These are phyloP conservation scores for Nakataea oryzae DNA, from an alignment of 2,329 filamentous ascomycete species.

Conservation along the genomic window DNA sequence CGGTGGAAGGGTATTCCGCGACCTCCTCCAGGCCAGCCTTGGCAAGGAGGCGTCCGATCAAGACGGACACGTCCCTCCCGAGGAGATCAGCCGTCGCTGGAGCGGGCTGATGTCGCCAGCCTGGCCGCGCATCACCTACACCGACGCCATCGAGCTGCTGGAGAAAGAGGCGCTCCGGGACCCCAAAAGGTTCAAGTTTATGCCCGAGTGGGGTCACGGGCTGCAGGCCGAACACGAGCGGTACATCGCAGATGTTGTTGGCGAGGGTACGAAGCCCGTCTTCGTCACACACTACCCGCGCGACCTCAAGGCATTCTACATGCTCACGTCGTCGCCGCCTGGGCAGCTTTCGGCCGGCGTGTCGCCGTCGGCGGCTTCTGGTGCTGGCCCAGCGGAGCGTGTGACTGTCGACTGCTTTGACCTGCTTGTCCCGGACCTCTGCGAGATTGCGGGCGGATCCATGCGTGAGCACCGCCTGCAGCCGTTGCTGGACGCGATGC, in stretches of 20 bases:
- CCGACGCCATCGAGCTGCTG: constrained; percentile 62
- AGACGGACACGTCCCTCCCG: constrained; percentile 30
- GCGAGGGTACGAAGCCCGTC: constrained; percentile 50
- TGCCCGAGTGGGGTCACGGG: constrained; percentile 58
- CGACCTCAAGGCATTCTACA: constrained; percentile 80
- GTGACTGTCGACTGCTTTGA: constrained; percentile 81
- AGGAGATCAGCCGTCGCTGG: constrained; percentile 61
- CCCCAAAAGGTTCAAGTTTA: constrained; percentile 50
- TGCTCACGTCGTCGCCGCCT: constrained; percentile 25
- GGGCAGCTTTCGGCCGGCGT: background rate
- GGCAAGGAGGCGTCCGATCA: constrained; percentile 31
- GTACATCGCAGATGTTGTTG: constrained; percentile 58
- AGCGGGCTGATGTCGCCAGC: constrained; percentile 43
- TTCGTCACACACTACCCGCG: constrained; percentile 94
- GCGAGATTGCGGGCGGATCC: constrained; percentile 80
- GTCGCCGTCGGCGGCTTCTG: background rate
- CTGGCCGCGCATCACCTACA: constrained; percentile 82
- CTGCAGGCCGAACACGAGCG: constrained; percentile 90
- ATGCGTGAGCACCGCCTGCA: constrained; percentile 74
- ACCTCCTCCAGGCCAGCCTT: constrained; percentile 27
- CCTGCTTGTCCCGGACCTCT: constrained; percentile 73
- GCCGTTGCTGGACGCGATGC: constrained; percentile 61
- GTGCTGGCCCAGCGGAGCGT: background rate
- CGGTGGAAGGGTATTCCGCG: constrained; percentile 29
- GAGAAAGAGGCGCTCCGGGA: constrained; percentile 35